Conservation (phyloP, 140 eudicot species). For the Oenanthe javanica region DNA sequence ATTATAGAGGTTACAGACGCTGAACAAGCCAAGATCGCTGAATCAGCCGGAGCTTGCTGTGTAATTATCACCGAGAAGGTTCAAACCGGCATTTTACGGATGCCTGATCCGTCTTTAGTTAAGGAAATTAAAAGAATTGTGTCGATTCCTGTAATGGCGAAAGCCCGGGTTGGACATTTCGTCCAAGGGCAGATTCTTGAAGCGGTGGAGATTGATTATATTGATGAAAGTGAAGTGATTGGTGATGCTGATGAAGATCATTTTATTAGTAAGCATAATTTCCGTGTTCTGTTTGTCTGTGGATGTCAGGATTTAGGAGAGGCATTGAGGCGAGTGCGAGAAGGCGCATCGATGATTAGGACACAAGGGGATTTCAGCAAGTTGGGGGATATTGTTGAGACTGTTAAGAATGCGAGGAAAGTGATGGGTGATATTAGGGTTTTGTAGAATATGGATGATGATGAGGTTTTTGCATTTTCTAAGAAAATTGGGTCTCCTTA, state of each 20-base stretch:
- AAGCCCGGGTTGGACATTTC: slow-evolving; percentile 63
- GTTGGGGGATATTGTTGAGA: slow-evolving; percentile 42
- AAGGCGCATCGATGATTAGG: slow-evolving; percentile 82
- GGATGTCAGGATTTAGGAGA: slow-evolving; percentile 73
- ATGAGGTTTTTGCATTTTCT: slow-evolving; percentile 62
- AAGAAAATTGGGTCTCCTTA: slow-evolving; percentile 62
- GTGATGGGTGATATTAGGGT: slow-evolving; percentile 76
- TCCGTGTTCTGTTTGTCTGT: slow-evolving; percentile 54
- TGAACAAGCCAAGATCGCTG: slow-evolving; percentile 46
- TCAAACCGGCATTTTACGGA: slow-evolving; percentile 31
- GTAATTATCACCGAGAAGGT: slow-evolving; percentile 22
- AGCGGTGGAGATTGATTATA: slow-evolving; percentile 60
- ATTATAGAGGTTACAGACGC: slow-evolving; percentile 38
- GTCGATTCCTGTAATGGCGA: slow-evolving; percentile 62
- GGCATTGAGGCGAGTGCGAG: slow-evolving; percentile 65
- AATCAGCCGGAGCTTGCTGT: slow-evolving; percentile 44
- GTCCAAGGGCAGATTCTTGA: slow-evolving; percentile 80
- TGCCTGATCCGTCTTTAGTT: slow-evolving; percentile 68
- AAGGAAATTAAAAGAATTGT: slow-evolving; percentile 33
- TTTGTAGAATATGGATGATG: slow-evolving; percentile 74
- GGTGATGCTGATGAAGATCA: slow-evolving; percentile 63
- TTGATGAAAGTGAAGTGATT: slow-evolving; percentile 65
- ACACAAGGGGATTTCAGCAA: slow-evolving; percentile 55
- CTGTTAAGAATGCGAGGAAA: slow-evolving; percentile 56
- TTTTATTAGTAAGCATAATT: slow-evolving; percentile 67